Percentiles rank a stretch among this genome's conserved stretches.
Evolutionary conservation across 2,329 filamentous ascomycete genomes (phyloP).

Genomic region (Colletotrichum tanaceti): DNA sequence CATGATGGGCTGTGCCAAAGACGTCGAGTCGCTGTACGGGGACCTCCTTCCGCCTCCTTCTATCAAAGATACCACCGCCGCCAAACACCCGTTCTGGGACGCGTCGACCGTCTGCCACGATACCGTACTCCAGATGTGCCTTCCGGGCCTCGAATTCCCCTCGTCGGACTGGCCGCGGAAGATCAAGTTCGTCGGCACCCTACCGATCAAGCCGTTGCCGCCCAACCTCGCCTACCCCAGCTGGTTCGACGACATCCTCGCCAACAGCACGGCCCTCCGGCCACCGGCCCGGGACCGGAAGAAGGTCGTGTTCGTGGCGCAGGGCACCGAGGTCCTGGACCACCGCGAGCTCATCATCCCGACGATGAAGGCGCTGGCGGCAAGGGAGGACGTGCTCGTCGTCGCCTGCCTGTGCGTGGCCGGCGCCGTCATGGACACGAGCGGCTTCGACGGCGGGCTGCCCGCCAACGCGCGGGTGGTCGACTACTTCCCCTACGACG

Average conservation of each 20-base stretch:
- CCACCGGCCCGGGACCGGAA: conserved; percentile 43
- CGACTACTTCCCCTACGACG: conserved; percentile 62
- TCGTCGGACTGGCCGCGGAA: conserved; percentile 50
- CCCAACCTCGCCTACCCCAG: conserved; percentile 49
- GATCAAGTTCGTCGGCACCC: conserved; percentile 58
- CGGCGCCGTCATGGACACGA: neutral
- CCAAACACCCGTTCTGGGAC: conserved; percentile 26
- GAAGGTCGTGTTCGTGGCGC: conserved; percentile 58
- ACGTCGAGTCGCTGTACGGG: conserved; percentile 12
- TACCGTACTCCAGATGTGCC: conserved; percentile 49
- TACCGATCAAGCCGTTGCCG: conserved; percentile 50
- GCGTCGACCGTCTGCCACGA: conserved; percentile 45
- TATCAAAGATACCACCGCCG: too few relatives aligned
- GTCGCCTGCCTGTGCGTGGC: conserved; percentile 42
- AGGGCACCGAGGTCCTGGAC: conserved; percentile 58
- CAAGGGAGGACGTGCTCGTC: conserved; percentile 51
- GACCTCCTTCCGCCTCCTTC: neutral
- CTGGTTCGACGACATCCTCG: conserved; percentile 59
- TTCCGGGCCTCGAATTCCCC: conserved; percentile 53
- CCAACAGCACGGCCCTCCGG: conserved; percentile 23
- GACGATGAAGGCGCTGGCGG: conserved; percentile 55
- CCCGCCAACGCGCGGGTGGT: conserved; percentile 57
- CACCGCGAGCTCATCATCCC: conserved; percentile 58
- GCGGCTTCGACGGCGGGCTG: conserved; percentile 45
- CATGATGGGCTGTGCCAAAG: conserved; percentile 12